Conservation (phyloP, 805 yeast species). For the Saccharomycopsis javanensis region DNA sequence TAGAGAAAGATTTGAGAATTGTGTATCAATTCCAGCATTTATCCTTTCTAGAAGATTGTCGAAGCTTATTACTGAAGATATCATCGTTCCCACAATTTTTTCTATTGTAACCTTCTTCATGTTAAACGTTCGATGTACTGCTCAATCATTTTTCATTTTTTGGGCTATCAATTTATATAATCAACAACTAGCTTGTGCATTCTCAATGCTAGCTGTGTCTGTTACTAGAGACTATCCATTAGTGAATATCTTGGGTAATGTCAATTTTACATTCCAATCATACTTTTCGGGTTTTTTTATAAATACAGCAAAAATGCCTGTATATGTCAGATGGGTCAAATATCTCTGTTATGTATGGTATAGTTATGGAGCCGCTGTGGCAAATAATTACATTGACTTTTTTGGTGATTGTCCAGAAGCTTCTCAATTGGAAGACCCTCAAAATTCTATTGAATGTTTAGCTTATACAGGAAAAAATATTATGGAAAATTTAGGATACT, state of each 20-base stretch:
- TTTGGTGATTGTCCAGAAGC: conserved; percentile 43
- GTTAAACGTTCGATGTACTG: conserved; percentile 54
- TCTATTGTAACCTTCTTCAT: conserved; percentile 61
- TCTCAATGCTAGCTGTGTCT: conserved; percentile 44
- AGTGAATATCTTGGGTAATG: conserved; percentile 52
- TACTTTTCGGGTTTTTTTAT: conserved; percentile 77
- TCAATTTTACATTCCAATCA: conserved; percentile 60
- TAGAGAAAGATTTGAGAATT: conserved; percentile 62
- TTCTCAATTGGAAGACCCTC: conserved; percentile 23
- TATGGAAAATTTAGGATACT: conserved; percentile 49
- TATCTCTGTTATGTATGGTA: conserved; percentile 73
- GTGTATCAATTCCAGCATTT: conserved; percentile 59
- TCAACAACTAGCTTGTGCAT: conserved; percentile 45
- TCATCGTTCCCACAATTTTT: conserved; percentile 50
- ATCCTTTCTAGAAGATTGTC: conserved; percentile 55
- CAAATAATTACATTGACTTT: conserved; percentile 58
- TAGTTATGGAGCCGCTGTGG: conserved; percentile 56
- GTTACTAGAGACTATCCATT: conserved; percentile 50
- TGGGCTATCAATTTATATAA: conserved; percentile 50
- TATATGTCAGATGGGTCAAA: conserved; percentile 78
- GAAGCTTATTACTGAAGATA: conserved; percentile 58
- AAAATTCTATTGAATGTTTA: conserved; percentile 26
- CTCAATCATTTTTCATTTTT: conserved; percentile 49
- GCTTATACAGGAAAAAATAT: conserved; percentile 49
- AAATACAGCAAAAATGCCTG: conserved; percentile 66